Evolutionary conservation across 768 basidiomycete species (phyloP).

Genomic region (Kwoniella dendrophila): DNA sequence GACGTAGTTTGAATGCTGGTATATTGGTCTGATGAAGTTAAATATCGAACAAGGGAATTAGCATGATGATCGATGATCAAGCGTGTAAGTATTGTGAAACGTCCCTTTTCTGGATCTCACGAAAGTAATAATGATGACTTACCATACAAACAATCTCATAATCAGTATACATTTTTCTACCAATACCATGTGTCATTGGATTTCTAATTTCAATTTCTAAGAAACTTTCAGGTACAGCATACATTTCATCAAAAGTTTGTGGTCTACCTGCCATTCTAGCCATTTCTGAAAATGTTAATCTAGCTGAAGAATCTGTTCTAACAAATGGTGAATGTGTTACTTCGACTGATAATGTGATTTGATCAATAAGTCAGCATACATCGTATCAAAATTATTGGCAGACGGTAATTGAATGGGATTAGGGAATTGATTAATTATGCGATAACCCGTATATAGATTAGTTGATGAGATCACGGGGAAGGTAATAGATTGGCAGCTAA

Average conservation of each 20-base stretch:
- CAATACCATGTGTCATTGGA: slow-evolving; percentile 96
- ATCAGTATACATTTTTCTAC: slow-evolving; percentile 99
- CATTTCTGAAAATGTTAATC: slow-evolving; percentile 51
- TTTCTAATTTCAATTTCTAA: slow-evolving; percentile 96
- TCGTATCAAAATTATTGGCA: background rate
- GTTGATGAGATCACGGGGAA: too few species aligned
- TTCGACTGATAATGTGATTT: slow-evolving; percentile 34
- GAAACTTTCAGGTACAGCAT: slow-evolving; percentile 93
- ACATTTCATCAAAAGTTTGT: slow-evolving; percentile 85
- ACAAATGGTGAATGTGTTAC: slow-evolving; percentile 56
- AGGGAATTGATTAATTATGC: too few species aligned
- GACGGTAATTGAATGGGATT: too few species aligned
- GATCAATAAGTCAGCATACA: background rate
- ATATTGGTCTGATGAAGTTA: slow-evolving; percentile 80
- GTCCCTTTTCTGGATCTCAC: too few species aligned
- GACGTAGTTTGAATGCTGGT: slow-evolving; percentile 96
- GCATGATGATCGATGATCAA: background rate
- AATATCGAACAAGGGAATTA: background rate
- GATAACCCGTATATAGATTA: too few species aligned
- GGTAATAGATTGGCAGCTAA: too few species aligned
- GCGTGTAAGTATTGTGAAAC: background rate
- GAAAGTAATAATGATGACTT: slow-evolving; percentile 36
- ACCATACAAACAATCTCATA: slow-evolving; percentile 99
- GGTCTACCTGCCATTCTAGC: slow-evolving; percentile 50
- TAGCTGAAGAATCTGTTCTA: slow-evolving; percentile 47